Base-by-base conservation (phyloP, 139 green algal genomes). In the Chlorella sp. region DNA sequence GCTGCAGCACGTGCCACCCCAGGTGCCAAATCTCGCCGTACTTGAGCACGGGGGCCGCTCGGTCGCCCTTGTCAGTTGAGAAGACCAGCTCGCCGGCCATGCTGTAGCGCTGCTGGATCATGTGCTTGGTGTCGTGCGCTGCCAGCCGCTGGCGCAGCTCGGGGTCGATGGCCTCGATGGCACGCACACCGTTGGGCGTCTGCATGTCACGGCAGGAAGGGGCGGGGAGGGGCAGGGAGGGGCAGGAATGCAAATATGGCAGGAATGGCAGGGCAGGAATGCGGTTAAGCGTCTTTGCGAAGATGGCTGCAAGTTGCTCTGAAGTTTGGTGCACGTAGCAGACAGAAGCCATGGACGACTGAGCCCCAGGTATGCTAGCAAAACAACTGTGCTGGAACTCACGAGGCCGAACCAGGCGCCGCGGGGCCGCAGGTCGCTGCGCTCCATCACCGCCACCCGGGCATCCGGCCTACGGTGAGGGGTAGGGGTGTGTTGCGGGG, bases 361-460 rank as follows among this genome's bases (percentile, higher is more conserved):
- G n/a, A n/a, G 46, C 46, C 7, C 46, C 7, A 11, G 46, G 8
- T 11, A 54, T 54, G 8, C 7, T 7, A 11, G 46, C 46, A 54
- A 7, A 11, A 17, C 7, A 11, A 11, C 7, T 17, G 8, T 11
- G 11, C 7, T 16, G 4, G 13, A 11, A 5, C 48, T 67, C 48
- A 68, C 74, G 14, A 60, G 22, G 51, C 51, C 74, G 51, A 81
- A 81, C 43, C 32, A 62, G 74, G 74, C 74, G 22, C 48, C 74
- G 32, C 48, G 46, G 6, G 46, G 73, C 30, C 48, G 48, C 6
- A 67, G 14, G 41, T 80, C 73, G 73, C 28, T 41, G 0, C 73
- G 73, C 32, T 65, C 73, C 64, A 65, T 46, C 17, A 65, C 74
- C 30, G 46, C 74, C n/a, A 73, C 65, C 34, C 22, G 65, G 34